Evolutionary conservation across 2,329 filamentous ascomycete genomes (phyloP), one percentile per base, ranked within the genome.

Genomic region (Blumeria graminis): DNA sequence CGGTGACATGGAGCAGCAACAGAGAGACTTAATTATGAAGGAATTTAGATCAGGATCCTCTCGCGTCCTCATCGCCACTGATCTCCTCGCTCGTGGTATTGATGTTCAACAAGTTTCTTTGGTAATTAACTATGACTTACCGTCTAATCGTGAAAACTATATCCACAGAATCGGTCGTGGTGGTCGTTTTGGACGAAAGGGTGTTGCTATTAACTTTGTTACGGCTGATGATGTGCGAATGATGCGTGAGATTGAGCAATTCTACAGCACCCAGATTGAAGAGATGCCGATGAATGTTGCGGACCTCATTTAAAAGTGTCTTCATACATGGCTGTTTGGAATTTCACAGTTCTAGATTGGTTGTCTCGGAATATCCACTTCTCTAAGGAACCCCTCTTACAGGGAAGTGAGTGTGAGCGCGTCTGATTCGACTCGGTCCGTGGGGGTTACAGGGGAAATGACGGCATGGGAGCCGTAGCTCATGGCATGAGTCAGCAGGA

Each of bases 131-230:
- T 98, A 98, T 76, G 92, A 98, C 71, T 78, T 98, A 57, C 92
- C 92, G 64, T 86, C 88, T 73, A 96, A 96, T 81, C 88, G 90
- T 68, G 92, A 98, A 78, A 98, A 96, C 81, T 98, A 98, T 81
- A 98, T 98, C 69, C 92, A 98, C 76, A 86, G 92, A 71, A 98
- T 98, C 69, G 92, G 92, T 80, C 90, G 92, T 82, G 89, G 89
- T 76, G 92, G 92, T 76, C 89, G 92, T 78, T 98, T 98, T 77
- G 92, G 92, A 73, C 88, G 92, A 73, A 98, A 98, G 84, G 92
- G 92, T 84, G 92, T 98, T 71, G 92, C 92, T 68, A 98, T 98
- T 81, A 98, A 98, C 86, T 98, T 98, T 71, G 92, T 98, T 71
- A 96, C 90, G 61, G 87, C 88, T 67, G 92, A 98, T 64, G 92